Conservation (phyloP, 2,329 filamentous ascomycete genomes). For the Coniochaeta sp. region DNA sequence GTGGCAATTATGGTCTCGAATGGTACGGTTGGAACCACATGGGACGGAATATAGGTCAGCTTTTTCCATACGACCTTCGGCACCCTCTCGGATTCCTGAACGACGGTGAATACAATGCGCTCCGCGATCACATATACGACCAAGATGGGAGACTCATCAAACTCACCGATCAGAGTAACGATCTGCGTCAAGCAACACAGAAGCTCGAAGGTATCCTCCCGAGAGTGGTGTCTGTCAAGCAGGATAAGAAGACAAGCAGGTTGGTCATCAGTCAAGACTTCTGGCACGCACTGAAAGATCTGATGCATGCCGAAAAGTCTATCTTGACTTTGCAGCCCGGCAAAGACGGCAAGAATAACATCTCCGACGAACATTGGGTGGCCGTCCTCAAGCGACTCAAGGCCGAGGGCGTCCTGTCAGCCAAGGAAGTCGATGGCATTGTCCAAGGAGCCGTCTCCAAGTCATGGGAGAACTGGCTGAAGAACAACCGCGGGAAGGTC, state of each 20-base stretch:
- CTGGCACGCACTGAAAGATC: conserved; percentile 54
- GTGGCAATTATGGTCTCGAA: conserved; percentile 6
- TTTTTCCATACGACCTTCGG: conserved; percentile 14
- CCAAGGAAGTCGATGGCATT: conserved; percentile 17
- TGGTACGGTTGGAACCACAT: conserved; percentile 18
- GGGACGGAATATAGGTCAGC: conserved; percentile 17
- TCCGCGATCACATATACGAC: conserved; percentile 13
- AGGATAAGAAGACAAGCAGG: conserved; percentile 38
- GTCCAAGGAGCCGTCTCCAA: conserved; percentile 24
- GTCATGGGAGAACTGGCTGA: conserved; percentile 45
- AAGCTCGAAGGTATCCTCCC: conserved; percentile 46
- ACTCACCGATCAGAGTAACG: conserved; percentile 19
- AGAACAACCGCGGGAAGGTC: conserved; percentile 37
- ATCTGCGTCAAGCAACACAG: conserved; percentile 29
- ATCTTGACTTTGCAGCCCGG: conserved; percentile 38
- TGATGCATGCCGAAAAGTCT: conserved; percentile 39
- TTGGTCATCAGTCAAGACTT: conserved; percentile 51
- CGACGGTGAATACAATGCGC: conserved; percentile 14
- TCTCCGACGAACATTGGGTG: conserved; percentile 39
- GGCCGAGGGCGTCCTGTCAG: conserved; percentile 19
- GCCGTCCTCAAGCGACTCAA: conserved; percentile 34
- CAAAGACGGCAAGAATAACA: conserved; percentile 25
- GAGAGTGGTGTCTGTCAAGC: conserved; percentile 45
- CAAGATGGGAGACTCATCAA: conserved; percentile 16
- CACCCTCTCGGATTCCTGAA: conserved; percentile 8